phyloP scores from a whole-genome alignment of 2,329 filamentous ascomycete genomes.

The Trichothecium roseum region DNA sequence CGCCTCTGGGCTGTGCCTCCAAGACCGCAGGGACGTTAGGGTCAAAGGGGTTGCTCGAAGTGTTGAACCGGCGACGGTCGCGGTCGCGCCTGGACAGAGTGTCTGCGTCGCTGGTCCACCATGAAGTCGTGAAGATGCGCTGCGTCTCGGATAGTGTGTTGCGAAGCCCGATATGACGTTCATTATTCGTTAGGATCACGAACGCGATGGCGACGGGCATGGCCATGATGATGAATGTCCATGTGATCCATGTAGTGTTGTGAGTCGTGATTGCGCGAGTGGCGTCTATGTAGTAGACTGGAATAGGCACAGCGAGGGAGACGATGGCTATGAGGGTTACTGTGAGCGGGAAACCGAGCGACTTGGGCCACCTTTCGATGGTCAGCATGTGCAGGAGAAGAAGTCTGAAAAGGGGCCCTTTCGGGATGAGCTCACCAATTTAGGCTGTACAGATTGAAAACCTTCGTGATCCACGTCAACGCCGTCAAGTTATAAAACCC shows the following conservation, averaged over 20 bases:
- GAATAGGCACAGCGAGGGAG: constrained; percentile 49
- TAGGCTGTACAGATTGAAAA: constrained; percentile 60
- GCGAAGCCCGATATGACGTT: constrained; percentile 51
- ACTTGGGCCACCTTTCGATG: constrained; percentile 43
- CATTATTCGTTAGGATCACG: constrained; percentile 50
- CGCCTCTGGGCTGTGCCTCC: constrained; percentile 15
- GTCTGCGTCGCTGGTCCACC: constrained; percentile 47
- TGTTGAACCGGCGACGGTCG: constrained; percentile 23
- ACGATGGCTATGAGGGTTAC: constrained; percentile 49
- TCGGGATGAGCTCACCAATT: constrained; percentile 49
- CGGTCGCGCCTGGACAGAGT: constrained; percentile 32
- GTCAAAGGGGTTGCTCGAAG: constrained; percentile 20
- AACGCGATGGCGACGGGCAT: constrained; percentile 58
- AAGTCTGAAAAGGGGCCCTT: constrained; percentile 6
- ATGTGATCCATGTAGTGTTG: constrained; percentile 59
- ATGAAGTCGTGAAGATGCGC: constrained; percentile 54
- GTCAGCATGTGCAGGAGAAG: neutral
- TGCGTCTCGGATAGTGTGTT: constrained; percentile 55
- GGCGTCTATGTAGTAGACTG: constrained; percentile 45
- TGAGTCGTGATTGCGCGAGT: constrained; percentile 44
- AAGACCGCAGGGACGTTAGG: constrained; percentile 14
- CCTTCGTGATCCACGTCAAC: constrained; percentile 60
- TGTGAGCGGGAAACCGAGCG: constrained; percentile 54
- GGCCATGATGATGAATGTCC: constrained; percentile 62
- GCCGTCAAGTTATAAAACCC: constrained; percentile 59